Base-by-base conservation (phyloP, 106 monocot species). In the Acorus calamus region DNA sequence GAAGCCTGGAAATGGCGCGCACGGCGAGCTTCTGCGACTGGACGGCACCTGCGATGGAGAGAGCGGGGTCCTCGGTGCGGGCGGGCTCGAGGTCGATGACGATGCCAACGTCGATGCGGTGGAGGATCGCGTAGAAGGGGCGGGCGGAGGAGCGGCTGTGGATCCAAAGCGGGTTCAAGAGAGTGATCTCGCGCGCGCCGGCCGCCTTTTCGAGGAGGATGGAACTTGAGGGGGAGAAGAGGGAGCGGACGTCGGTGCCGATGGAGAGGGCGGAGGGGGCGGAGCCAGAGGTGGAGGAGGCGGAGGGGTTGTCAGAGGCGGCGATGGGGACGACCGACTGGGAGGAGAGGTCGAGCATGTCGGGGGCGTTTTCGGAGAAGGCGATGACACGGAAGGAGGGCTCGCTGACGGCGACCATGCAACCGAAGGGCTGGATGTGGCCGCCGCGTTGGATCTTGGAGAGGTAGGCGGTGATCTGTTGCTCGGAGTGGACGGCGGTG, bases 1-100 rank as follows among this genome's bases (percentile, higher is more conserved):
- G 93, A 10, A 93, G 74, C 3, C 75, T 64, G 14, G 93, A 93
- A 53, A 93, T 89, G 8, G 93, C 93, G 14, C 86, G 80, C 44
- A 93, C 86, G 2, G 89, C 93, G 55, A 93, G 81, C 71, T 93
- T 89, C 81, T 93, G 93, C 0, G 93, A 93, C 66, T 93, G 89
- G n/a, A 93, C 89, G 28, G 89, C 93, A 7, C 89, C 93, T 28
- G 89, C 89, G 44, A 89, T 81, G 41, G 89, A 89, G 52, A 93
- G 77, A 0, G 86, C 78, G 6, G 93, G 88, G 52, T 93, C 93
- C 71, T 89, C 89, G 2, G 89, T 53, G 8, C 78, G 63, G 3
- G 94, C 83, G 11, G 94, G 94, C 58, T 94, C 94, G 42, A 94
- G 81, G 57, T 94, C 94, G 50, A 94, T 77, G 57, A 94, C 94